These are phyloP conservation scores for Fallopia convolvulus DNA, from an alignment of 148 eudicot species.

Conservation along the genomic window DNA sequence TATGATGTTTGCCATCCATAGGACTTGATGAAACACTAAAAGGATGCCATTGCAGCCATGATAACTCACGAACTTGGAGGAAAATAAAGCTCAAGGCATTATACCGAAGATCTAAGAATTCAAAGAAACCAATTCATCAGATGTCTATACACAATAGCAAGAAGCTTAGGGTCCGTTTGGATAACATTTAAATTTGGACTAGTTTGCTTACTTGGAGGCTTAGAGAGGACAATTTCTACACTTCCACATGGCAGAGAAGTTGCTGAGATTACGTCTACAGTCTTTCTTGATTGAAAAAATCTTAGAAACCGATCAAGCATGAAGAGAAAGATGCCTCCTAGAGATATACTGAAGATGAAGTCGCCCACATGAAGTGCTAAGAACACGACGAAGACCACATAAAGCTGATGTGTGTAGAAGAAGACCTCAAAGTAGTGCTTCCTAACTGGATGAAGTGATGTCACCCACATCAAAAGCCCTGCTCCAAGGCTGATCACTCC, in stretches of 20 bases:
- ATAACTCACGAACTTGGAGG: conserved; percentile 14
- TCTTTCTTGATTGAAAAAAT: conserved; percentile 37
- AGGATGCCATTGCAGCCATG: conserved; percentile 11
- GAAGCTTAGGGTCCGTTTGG: background rate
- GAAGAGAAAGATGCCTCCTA: conserved; percentile 61
- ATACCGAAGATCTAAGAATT: conserved; percentile 11
- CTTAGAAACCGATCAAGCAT: conserved; percentile 50
- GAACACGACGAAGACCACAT: conserved; percentile 46
- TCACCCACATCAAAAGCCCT: conserved; percentile 40
- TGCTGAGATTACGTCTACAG: conserved; percentile 19
- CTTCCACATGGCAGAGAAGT: conserved; percentile 4
- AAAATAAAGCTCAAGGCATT: conserved; percentile 13
- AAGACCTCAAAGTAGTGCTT: conserved; percentile 45
- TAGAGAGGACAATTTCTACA: conserved; percentile 10
- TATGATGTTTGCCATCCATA: conserved; percentile 4
- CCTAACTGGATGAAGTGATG: conserved; percentile 37
- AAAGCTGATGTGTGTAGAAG: conserved; percentile 48
- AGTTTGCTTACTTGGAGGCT: conserved; percentile 13
- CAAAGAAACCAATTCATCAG: background rate
- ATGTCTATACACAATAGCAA: background rate
- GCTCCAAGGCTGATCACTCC: conserved; percentile 37
- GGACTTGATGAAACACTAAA: conserved; percentile 12
- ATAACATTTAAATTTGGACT: background rate
- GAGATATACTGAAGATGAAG: conserved; percentile 37
- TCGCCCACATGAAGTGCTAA: conserved; percentile 45